phyloP scores from a whole-genome alignment of 495 filamentous ascomycete species.

The Monascus purpureus region DNA sequence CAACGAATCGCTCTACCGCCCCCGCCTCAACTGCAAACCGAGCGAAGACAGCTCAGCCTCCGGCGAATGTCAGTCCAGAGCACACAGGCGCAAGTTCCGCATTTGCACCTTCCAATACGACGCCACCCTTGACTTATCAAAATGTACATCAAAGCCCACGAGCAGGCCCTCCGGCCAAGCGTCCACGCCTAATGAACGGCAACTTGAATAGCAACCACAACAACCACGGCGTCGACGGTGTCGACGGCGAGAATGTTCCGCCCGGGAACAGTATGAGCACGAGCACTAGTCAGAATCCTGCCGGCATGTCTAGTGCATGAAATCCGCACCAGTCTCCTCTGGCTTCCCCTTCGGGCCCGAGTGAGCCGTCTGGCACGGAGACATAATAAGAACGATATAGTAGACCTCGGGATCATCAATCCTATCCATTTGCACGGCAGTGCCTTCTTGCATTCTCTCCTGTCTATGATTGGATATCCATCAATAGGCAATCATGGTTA shows the following conservation, averaged over 20 bases:
- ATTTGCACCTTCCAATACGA: not conserved
- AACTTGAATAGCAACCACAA: too few relatives aligned
- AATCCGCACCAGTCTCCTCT: conserved; percentile 3
- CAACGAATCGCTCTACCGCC: not conserved
- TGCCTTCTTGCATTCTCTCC: too few relatives aligned
- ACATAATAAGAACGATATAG: not conserved
- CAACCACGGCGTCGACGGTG: conserved; percentile 9
- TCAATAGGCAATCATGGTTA: too few relatives aligned
- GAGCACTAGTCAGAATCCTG: not conserved
- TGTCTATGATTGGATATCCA: too few relatives aligned
- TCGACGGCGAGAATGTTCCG: conserved; percentile 6
- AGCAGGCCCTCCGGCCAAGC: conserved; percentile 19
- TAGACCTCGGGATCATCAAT: too few relatives aligned
- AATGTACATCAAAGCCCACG: conserved; percentile 13
- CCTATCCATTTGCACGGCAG: too few relatives aligned
- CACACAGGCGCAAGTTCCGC: too few relatives aligned
- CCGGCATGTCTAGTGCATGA: conserved; percentile 2
- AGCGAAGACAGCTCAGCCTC: conserved; percentile 16
- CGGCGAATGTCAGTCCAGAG: conserved; percentile 18
- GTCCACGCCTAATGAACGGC: conserved; percentile 31
- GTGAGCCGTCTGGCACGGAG: not conserved
- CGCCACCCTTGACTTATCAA: conserved; percentile 20
- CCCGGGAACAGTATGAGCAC: not conserved
- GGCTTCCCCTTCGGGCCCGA: not conserved
- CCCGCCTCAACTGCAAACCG: conserved; percentile 1